Conservation (phyloP, 257 asterid genomes). For the Solanum gandarillasii region DNA sequence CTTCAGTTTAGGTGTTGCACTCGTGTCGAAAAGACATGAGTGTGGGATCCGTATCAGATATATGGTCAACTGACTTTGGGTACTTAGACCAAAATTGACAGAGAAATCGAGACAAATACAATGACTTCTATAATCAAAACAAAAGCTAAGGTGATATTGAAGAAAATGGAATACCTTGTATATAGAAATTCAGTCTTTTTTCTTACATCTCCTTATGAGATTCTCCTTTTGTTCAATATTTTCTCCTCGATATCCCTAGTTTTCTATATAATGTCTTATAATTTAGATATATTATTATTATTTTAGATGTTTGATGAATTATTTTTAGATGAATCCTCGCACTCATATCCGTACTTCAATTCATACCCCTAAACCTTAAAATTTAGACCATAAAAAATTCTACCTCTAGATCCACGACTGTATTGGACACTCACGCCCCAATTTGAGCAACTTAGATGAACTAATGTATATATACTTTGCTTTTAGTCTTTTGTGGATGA, state of each 20-base stretch:
- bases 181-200: no score
- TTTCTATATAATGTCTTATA: no score
- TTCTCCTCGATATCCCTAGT: not conserved
- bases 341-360: rapidly evolving
- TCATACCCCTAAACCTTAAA: not conserved
- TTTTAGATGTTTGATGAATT: not conserved
- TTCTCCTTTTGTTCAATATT: not conserved
- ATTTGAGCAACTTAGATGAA: not conserved
- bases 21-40: rapidly evolving
- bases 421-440: not conserved
- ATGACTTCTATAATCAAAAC: no score
- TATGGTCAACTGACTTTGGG: not conserved
- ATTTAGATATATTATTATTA: no score
- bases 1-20: no score
- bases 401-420: not conserved
- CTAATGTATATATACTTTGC: not conserved
- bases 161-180: not conserved
- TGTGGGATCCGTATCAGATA: not conserved
- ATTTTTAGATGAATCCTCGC: no score
- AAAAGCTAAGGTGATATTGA: not conserved
- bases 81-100: not conserved
- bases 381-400: no score
- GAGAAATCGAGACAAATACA: no score
- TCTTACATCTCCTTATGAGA: not conserved
- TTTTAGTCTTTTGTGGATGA: not conserved